Percentiles rank a stretch among this genome's conserved stretches.
These are phyloP conservation scores for Priceomyces carsonii DNA, from an alignment of 805 yeast genomes.

Conservation along the genomic window DNA sequence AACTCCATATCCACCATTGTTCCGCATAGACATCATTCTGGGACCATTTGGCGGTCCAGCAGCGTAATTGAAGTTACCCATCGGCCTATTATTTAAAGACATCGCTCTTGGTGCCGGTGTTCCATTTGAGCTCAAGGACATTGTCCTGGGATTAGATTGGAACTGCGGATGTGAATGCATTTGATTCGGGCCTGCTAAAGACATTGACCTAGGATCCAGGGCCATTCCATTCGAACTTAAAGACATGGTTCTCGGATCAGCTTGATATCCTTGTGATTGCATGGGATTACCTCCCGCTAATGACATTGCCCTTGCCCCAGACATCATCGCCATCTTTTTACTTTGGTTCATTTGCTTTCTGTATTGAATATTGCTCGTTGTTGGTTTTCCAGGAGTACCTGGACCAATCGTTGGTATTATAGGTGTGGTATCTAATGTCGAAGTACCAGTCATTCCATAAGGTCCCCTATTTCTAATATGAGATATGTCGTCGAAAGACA, in stretches of 20 bases:
- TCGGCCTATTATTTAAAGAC: slow-evolving; percentile 16
- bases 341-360: slow-evolving; percentile 69
- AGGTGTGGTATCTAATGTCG: slow-evolving; percentile 60
- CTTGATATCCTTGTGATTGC: slow-evolving; percentile 11
- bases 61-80: no score
- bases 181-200: slow-evolving; percentile 13
- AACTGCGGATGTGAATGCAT: slow-evolving; percentile 18
- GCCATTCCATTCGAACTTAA: slow-evolving; percentile 21
- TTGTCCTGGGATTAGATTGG: slow-evolving; percentile 36
- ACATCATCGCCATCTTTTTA: slow-evolving; percentile 55
- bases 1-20: slow-evolving; percentile 3
- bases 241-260: slow-evolving; percentile 45
- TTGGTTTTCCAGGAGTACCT: slow-evolving; percentile 22
- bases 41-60: slow-evolving; percentile 12
- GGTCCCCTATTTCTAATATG: slow-evolving; percentile 68
- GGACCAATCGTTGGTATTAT: slow-evolving; percentile 64
- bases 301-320: slow-evolving; percentile 48
- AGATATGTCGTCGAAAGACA: slow-evolving; percentile 65
- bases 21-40: slow-evolving; percentile 11
- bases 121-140: slow-evolving; percentile 37
- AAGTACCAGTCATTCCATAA: slow-evolving; percentile 48
- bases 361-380: slow-evolving; percentile 54
- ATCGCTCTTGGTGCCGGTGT: slow-evolving; percentile 17
- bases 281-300: slow-evolving; percentile 36
- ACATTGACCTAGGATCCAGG: slow-evolving; percentile 38